A percentile compares a stretch with the other conserved stretches of the same genome.
phyloP scores from a whole-genome alignment of 139 green algal genomes.

The Chlorella sp. region DNA sequence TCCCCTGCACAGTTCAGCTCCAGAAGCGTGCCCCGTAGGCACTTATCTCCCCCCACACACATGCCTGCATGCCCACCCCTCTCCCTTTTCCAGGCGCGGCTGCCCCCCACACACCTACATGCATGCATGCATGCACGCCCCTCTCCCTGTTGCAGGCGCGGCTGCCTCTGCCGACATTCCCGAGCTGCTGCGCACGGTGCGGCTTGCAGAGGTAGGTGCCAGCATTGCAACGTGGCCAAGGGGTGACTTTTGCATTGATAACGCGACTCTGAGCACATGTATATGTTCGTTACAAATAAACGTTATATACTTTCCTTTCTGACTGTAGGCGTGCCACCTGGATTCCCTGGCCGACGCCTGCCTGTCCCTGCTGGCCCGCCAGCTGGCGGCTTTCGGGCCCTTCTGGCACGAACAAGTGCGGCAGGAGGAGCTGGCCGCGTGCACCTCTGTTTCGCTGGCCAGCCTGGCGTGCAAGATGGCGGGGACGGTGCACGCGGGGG shows the following conservation, averaged over 20 bases:
- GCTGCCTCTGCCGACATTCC: not conserved
- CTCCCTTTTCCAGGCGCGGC: no score
- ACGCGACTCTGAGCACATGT: no score
- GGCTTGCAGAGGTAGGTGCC: slow-evolving; percentile 33
- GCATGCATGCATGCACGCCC: no score
- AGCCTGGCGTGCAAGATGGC: slow-evolving; percentile 32
- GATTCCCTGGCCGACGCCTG: not conserved
- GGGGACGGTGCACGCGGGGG: slow-evolving; percentile 14
- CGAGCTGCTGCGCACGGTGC: not conserved
- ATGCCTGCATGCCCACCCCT: not conserved
- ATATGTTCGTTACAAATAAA: no score
- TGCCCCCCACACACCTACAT: no score
- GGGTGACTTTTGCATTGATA: no score
- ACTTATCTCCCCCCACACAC: no score
- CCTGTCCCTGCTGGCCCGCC: slow-evolving; percentile 7
- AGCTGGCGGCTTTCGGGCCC: not conserved
- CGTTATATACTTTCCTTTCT: no score
- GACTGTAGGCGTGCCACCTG: slow-evolving; percentile 26
- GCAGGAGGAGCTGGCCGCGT: not conserved
- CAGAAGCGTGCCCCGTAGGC: no score
- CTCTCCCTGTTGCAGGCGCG: slow-evolving; percentile 13
- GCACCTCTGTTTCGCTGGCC: slow-evolving; percentile 16
- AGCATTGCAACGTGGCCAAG: no score
- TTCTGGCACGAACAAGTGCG: slow-evolving; percentile 22
- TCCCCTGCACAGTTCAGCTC: no score